phyloP scores from a whole-genome alignment of 2,329 filamentous ascomycete species.

The Calonectria pteridis region DNA sequence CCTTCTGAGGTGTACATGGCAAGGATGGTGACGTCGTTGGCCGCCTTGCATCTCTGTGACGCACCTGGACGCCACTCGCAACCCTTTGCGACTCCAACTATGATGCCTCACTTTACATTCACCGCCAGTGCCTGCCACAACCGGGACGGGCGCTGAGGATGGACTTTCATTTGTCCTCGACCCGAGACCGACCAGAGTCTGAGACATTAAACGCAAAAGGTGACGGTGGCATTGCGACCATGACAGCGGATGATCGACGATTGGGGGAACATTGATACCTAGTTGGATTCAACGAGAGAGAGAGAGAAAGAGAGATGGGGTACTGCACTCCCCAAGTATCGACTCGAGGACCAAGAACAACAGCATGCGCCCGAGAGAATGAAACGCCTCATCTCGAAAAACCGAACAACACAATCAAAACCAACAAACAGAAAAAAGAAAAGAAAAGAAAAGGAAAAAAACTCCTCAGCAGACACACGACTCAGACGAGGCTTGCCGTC shows the following conservation, averaged over 20 bases:
- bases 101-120: conserved; percentile 15
- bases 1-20: background rate
- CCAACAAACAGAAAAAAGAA: conserved; percentile 29
- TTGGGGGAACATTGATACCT: background rate
- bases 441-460: conserved; percentile 31
- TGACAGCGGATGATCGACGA: conserved; percentile 37
- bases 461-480: conserved; percentile 32
- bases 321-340: background rate
- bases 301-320: background rate
- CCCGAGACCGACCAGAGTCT: background rate
- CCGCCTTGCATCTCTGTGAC: conserved; percentile 15
- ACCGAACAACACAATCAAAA: conserved; percentile 26
- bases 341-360: background rate
- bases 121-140: conserved; percentile 19
- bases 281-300: background rate
- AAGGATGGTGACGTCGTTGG: conserved; percentile 19
- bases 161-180: background rate
- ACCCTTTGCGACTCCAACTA: background rate
- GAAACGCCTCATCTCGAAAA: conserved; percentile 4
- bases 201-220: background rate
- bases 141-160: background rate
- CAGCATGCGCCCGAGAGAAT: background rate
- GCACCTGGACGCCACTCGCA: conserved; percentile 8
- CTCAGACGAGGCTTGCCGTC: conserved; percentile 20
- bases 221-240: background rate